A percentile compares a stretch with the other conserved stretches of the same genome.
These are phyloP conservation scores for Metschnikowia vanudenii DNA, from an alignment of 805 yeast genomes.

Conservation along the genomic window DNA sequence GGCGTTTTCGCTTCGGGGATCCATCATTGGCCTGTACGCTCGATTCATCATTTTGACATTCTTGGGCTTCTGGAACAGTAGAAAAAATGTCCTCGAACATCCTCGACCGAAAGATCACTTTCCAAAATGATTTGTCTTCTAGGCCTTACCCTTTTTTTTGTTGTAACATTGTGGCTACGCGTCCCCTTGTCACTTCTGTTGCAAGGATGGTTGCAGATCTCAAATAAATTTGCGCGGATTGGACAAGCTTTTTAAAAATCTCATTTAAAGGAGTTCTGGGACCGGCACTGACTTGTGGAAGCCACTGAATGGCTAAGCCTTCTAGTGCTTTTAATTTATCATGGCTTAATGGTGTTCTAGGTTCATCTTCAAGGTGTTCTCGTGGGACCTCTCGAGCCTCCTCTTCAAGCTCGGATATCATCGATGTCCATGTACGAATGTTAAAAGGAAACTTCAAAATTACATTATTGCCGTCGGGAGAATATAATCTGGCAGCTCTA, in stretches of 20 bases:
- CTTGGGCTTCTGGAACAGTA: too few species aligned
- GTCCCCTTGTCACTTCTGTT: background rate
- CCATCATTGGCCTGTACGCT: too few species aligned
- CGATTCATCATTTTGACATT: too few species aligned
- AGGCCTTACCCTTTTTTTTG: too few species aligned
- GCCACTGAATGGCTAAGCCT: background rate
- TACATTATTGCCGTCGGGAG: background rate
- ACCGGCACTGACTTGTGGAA: too few species aligned
- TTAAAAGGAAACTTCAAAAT: slow-evolving; percentile 1
- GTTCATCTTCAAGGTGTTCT: background rate
- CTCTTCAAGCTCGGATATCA: background rate
- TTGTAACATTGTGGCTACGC: background rate
- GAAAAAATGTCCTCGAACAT: too few species aligned
- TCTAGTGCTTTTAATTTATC: background rate
- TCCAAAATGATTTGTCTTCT: too few species aligned
- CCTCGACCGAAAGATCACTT: too few species aligned
- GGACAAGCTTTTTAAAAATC: background rate
- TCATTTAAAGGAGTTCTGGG: background rate
- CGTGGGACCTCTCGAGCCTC: background rate
- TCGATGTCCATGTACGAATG: background rate
- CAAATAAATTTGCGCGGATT: background rate
- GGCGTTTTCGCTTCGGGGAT: too few species aligned
- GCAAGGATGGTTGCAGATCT: background rate
- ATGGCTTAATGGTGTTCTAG: background rate
- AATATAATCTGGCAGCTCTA: background rate